phyloP scores from a whole-genome alignment of 2,329 filamentous ascomycete genomes.

The Colletotrichum truncatum region DNA sequence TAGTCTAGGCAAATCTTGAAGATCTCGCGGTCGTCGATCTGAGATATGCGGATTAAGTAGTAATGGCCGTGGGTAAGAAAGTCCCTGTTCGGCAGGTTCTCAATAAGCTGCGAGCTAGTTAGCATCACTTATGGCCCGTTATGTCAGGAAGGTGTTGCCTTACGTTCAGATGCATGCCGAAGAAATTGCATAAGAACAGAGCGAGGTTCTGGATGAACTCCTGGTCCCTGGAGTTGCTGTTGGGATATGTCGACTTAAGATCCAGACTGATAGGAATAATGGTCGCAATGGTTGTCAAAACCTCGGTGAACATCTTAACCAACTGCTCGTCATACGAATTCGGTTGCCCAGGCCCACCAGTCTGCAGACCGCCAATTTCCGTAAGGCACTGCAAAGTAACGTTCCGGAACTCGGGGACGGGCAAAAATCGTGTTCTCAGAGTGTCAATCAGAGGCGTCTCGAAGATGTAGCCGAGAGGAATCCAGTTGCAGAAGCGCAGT shows the following conservation, averaged over 20 bases:
- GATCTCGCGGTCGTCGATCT: conserved; percentile 98
- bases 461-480: conserved; percentile 97
- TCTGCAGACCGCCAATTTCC: conserved; percentile 94
- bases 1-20: conserved; percentile 99
- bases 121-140: conserved; percentile 27
- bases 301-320: conserved; percentile 98
- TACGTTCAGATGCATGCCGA: conserved; percentile 89
- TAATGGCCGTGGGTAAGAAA: conserved; percentile 97
- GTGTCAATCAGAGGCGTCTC: conserved; percentile 97
- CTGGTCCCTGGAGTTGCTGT: conserved; percentile 92
- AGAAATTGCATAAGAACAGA: conserved; percentile 96
- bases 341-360: conserved; percentile 72
- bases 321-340: conserved; percentile 93
- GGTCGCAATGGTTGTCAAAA: conserved; percentile 88
- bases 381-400: conserved; percentile 96
- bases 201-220: conserved; percentile 98
- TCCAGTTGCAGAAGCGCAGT: conserved; percentile 98
- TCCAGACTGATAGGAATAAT: conserved; percentile 93
- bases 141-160: conserved; percentile 34
- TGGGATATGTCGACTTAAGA: conserved; percentile 88
- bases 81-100: conserved; percentile 94
- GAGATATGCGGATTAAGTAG: conserved; percentile 96
- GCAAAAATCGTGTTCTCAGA: conserved; percentile 88
- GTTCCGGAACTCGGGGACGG: conserved; percentile 95
- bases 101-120: conserved; percentile 73